Evolutionary conservation across 805 yeast genomes (phyloP).

Genomic region (Brettanomyces sp.): DNA sequence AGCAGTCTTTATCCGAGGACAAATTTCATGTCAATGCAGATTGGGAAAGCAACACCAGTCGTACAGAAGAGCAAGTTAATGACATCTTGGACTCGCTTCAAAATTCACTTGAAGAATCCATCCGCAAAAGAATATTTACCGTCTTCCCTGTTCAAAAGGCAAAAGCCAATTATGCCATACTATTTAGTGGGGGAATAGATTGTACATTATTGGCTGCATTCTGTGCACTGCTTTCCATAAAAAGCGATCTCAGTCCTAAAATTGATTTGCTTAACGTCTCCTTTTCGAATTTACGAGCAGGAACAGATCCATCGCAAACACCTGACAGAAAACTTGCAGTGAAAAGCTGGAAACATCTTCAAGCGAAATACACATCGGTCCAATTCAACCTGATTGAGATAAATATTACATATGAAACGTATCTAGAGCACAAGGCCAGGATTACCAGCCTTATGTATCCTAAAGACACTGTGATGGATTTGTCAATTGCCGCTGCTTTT

Average conservation of each 20-base stretch:
- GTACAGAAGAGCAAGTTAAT: neutral
- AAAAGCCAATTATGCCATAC: constrained; percentile 39
- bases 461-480: constrained; percentile 84
- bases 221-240: constrained; percentile 25
- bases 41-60: too few species aligned
- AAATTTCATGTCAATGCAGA: neutral
- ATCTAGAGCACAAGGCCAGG: constrained; percentile 36
- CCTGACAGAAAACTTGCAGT: constrained; percentile 79
- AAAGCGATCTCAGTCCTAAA: constrained; percentile 13
- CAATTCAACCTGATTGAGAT: constrained; percentile 52
- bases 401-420: constrained; percentile 64
- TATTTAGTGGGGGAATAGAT: constrained; percentile 94
- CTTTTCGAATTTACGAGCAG: constrained; percentile 80
- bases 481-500: constrained; percentile 91
- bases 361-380: constrained; percentile 28
- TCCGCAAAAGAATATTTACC: constrained; percentile 43
- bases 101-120: constrained; percentile 27
- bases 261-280: constrained; percentile 88
- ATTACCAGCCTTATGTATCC: constrained; percentile 74
- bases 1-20: neutral
- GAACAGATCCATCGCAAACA: constrained; percentile 47
- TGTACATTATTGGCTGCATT: constrained; percentile 73
- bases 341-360: constrained; percentile 48
- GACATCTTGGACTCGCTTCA: constrained; percentile 15
- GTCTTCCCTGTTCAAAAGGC: constrained; percentile 46